A percentile compares a stretch with the other conserved stretches of the same genome.
These are phyloP conservation scores for Penicillium canescens DNA, from an alignment of 495 filamentous ascomycete genomes.

Conservation along the genomic window DNA sequence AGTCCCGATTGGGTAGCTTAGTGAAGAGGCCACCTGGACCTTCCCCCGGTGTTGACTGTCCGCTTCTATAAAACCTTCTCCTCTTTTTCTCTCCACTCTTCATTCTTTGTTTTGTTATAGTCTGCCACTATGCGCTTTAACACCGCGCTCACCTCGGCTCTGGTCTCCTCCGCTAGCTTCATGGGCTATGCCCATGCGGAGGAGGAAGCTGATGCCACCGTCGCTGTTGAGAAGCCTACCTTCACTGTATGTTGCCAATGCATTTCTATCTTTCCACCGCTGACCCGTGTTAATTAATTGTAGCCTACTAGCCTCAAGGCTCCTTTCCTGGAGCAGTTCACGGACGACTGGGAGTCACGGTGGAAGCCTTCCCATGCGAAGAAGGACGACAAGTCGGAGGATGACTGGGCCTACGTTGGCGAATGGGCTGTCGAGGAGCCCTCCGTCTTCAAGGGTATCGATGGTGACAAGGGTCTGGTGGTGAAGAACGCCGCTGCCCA, in stretches of 20 bases:
- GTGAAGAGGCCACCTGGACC: constrained; percentile 51
- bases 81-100: constrained; percentile 34
- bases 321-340: constrained; percentile 98
- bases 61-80: constrained; percentile 37
- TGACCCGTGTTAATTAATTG: constrained; percentile 18
- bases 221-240: constrained; percentile 67
- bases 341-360: constrained; percentile 85
- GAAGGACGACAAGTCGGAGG: constrained; percentile 85
- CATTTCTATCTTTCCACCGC: constrained; percentile 9
- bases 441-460: constrained; percentile 85
- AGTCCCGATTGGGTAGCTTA: constrained; percentile 35
- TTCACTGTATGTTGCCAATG: constrained; percentile 73
- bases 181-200: constrained; percentile 74
- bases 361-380: constrained; percentile 96
- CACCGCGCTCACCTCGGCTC: constrained; percentile 61
- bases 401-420: constrained; percentile 98
- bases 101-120: constrained; percentile 8
- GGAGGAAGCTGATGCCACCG: constrained; percentile 59
- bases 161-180: constrained; percentile 69
- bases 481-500: constrained; percentile 96
- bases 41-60: constrained; percentile 21
- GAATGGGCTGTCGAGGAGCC: constrained; percentile 98
- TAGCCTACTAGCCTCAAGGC: constrained; percentile 87
- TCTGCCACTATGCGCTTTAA: constrained; percentile 72
- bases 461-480: constrained; percentile 94